Evolutionary conservation across 2,329 filamentous ascomycete species (phyloP).

Genomic region (Neospermospora avenae): DNA sequence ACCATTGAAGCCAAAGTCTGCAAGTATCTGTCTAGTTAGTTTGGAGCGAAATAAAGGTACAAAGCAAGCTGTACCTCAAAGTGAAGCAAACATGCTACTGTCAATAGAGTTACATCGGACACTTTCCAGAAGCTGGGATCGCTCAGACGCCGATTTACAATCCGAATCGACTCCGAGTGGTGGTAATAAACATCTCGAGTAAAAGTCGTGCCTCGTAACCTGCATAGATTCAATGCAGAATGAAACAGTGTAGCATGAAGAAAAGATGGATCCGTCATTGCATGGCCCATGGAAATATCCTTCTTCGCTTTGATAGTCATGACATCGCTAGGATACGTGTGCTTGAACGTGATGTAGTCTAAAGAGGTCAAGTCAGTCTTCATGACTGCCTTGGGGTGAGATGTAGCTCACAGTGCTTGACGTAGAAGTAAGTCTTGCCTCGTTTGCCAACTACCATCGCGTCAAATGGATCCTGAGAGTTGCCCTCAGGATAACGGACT

Average conservation of each 20-base stretch:
- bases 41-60: background rate
- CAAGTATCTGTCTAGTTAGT: background rate
- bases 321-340: conserved; percentile 2
- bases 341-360: conserved; percentile 6
- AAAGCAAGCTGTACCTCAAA: conserved; percentile 2
- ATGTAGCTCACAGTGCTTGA: conserved; percentile 5
- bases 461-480: conserved; percentile 2
- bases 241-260: conserved; percentile 15
- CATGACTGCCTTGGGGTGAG: background rate
- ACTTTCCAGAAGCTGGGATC: background rate
- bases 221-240: conserved; percentile 10
- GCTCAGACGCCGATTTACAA: conserved; percentile 7
- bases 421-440: conserved; percentile 3
- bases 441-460: background rate
- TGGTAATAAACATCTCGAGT: conserved; percentile 9
- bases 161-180: conserved; percentile 7
- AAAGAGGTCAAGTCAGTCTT: background rate
- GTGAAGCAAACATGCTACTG: conserved; percentile 7
- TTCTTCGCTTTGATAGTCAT: background rate
- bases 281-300: conserved; percentile 12
- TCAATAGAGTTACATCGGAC: conserved; percentile 3
- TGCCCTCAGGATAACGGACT: background rate
- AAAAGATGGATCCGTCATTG: conserved; percentile 11
- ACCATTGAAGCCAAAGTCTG: conserved; percentile 2
- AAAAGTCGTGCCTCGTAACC: background rate